Evolutionary conservation across 305 asterid species (phyloP).

Genomic region (Fraxinus sp.): DNA sequence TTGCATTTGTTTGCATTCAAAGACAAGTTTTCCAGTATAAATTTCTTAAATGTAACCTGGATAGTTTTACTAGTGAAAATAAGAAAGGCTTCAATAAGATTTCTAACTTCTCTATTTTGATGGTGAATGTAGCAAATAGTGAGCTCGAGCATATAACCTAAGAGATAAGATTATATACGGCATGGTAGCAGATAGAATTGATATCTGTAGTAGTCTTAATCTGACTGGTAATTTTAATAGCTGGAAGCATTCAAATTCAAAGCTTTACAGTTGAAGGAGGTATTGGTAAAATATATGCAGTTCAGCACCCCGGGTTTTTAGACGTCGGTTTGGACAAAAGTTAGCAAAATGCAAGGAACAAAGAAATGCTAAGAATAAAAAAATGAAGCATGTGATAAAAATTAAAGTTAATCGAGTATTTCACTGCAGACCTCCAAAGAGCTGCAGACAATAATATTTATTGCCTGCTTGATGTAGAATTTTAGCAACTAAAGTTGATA

Average conservation of each 20-base stretch:
- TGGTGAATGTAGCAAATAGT: neutral
- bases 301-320: neutral
- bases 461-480: neutral
- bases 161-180: conserved; percentile 11
- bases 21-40: neutral
- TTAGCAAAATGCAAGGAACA: conserved; percentile 8
- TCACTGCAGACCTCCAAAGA: conserved; percentile 14
- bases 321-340: neutral
- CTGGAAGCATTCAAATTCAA: conserved; percentile 14
- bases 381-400: neutral
- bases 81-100: conserved; percentile 15
- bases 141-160: neutral
- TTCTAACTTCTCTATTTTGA: neutral
- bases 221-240: neutral
- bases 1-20: neutral
- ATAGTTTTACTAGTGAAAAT: conserved; percentile 14
- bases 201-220: conserved; percentile 12
- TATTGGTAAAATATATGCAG: conserved; percentile 4
- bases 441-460: conserved; percentile 10
- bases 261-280: conserved; percentile 8
- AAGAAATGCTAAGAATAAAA: neutral
- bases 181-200: conserved; percentile 15
- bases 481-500: neutral
- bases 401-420: conserved; percentile 11
- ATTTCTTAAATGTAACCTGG: conserved; percentile 17